These are phyloP conservation scores for Cordyceps pruinosa DNA, from an alignment of 2,329 filamentous ascomycete genomes.

Conservation along the genomic window DNA sequence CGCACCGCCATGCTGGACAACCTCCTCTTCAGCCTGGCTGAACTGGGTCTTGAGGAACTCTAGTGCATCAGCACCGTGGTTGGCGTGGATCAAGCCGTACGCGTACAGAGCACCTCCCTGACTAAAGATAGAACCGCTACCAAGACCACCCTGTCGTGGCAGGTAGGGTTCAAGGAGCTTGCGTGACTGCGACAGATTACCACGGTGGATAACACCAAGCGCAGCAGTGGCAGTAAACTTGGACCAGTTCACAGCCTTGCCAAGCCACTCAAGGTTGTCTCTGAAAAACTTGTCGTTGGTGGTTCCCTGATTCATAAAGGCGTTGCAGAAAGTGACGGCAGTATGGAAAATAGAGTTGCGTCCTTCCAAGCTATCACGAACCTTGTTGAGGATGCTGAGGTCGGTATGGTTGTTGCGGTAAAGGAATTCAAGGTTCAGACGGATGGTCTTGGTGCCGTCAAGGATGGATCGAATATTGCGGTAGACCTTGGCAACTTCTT, in stretches of 20 bases:
- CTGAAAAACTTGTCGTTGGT: conserved; percentile 98
- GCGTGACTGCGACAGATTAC: conserved; percentile 86
- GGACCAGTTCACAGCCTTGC: conserved; percentile 98
- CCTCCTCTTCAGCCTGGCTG: conserved; percentile 71
- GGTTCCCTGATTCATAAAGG: conserved; percentile 98
- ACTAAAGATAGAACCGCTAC: conserved; percentile 83
- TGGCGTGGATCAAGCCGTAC: conserved; percentile 92
- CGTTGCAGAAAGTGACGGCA: conserved; percentile 93
- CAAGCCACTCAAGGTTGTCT: conserved; percentile 94
- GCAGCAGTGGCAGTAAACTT: conserved; percentile 98
- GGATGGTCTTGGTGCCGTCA: conserved; percentile 86
- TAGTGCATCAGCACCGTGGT: conserved; percentile 86
- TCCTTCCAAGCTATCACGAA: conserved; percentile 90
- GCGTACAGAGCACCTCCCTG: conserved; percentile 95
- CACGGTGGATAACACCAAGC: conserved; percentile 90
- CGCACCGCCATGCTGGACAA: conserved; percentile 94
- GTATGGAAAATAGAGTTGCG: conserved; percentile 98
- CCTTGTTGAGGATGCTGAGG: conserved; percentile 86
- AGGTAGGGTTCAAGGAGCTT: conserved; percentile 94
- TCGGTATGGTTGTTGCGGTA: conserved; percentile 95
- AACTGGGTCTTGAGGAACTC: conserved; percentile 74
- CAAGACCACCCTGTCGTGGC: conserved; percentile 66
- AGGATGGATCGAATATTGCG: conserved; percentile 62
- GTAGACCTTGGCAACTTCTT: conserved; percentile 50
- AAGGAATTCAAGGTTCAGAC: conserved; percentile 91